Conservation (phyloP, 352 stramenopile species). For the Pythium phragmitis region DNA sequence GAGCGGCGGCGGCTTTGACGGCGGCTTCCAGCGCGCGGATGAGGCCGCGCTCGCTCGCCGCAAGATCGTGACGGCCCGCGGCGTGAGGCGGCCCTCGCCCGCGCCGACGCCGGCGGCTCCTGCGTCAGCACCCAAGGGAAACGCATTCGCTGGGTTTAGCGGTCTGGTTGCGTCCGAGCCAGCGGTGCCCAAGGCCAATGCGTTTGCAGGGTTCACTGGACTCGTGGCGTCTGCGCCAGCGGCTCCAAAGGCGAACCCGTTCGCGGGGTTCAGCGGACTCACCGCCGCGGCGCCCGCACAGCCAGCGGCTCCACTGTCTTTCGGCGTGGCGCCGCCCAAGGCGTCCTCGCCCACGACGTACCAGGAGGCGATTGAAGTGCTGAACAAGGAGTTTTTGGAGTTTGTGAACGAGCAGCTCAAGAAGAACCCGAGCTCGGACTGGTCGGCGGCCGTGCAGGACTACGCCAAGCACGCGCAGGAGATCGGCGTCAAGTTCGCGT, state of each 20-base stretch:
- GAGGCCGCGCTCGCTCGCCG: conserved; percentile 67
- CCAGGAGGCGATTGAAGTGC: conserved; percentile 72
- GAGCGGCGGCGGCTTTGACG: conserved; percentile 31
- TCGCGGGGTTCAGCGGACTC: conserved; percentile 34
- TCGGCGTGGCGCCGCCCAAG: not conserved
- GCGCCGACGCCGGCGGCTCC: conserved; percentile 17
- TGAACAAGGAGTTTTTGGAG: conserved; percentile 81
- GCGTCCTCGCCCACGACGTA: conserved; percentile 36
- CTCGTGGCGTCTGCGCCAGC: conserved; percentile 31
- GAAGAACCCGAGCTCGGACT: conserved; percentile 68
- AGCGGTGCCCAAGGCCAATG: conserved; percentile 35
- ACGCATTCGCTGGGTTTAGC: conserved; percentile 70
- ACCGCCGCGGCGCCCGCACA: conserved; percentile 13
- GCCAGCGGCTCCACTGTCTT: conserved; percentile 2
- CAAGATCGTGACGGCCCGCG: conserved; percentile 77
- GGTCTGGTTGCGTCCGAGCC: conserved; percentile 37
- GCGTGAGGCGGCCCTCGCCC: conserved; percentile 18
- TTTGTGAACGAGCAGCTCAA: conserved; percentile 68
- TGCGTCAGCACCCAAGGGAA: conserved; percentile 30
- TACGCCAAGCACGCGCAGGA: conserved; percentile 68
- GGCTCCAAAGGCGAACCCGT: conserved; percentile 26
- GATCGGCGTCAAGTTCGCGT: conserved; percentile 60
- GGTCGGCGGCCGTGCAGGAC: conserved; percentile 63
- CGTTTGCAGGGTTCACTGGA: conserved; percentile 67
- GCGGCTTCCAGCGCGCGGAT: conserved; percentile 69